phyloP scores from a whole-genome alignment of 2,329 filamentous ascomycete genomes.

The Fusarium anguioides region DNA sequence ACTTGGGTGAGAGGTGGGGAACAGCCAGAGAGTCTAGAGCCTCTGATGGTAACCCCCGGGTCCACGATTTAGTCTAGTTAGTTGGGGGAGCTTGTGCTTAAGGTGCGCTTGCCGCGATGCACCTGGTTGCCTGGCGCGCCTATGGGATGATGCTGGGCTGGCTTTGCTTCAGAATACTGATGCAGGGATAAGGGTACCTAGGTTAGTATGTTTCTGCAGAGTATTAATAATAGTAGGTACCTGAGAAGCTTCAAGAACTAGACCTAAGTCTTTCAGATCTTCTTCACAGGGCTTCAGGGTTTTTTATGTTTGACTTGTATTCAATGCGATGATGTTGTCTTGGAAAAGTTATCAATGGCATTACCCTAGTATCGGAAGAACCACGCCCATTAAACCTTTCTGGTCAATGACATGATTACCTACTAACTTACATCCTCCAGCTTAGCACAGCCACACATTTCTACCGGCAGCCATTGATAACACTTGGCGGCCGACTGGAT shows the following conservation, averaged over 20 bases:
- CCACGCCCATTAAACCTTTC: background rate
- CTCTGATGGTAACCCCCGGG: background rate
- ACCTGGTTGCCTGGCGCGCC: constrained; percentile 41
- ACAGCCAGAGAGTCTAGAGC: constrained; percentile 14
- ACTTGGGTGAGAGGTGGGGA: constrained; percentile 9
- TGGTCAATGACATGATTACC: background rate
- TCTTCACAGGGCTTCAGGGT: background rate
- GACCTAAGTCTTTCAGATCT: background rate
- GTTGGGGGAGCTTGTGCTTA: background rate
- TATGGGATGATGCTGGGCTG: constrained; percentile 2
- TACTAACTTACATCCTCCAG: background rate
- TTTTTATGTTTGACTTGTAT: background rate
- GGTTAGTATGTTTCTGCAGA: constrained; percentile 17
- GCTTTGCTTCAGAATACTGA: too few species aligned
- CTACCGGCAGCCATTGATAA: constrained; percentile 10
- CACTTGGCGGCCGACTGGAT: constrained; percentile 17
- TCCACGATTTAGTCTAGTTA: constrained; percentile 2
- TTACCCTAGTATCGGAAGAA: background rate
- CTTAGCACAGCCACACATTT: constrained; percentile 25
- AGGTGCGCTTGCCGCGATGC: constrained; percentile 37
- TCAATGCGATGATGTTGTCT: background rate
- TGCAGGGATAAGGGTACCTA: too few species aligned
- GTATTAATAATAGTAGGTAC: constrained; percentile 8
- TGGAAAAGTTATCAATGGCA: background rate
- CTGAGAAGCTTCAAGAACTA: background rate